A percentile compares a stretch with the other conserved stretches of the same genome.
Evolutionary conservation across 192 early-diverging fungal genomes (phyloP).

Genomic region (Linderina pennispora): DNA sequence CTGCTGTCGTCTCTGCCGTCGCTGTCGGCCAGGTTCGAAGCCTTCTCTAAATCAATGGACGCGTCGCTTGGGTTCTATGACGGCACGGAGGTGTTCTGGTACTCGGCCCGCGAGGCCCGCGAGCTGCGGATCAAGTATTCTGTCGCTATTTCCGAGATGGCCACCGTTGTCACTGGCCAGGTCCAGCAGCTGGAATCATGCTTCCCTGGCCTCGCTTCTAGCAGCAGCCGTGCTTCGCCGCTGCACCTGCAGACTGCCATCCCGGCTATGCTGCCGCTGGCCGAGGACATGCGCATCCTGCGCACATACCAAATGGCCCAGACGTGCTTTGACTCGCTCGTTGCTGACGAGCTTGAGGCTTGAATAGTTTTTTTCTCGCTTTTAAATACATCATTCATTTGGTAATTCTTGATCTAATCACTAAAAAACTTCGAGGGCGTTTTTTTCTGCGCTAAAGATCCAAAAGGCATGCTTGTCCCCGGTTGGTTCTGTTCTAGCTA

Average conservation of each 20-base stretch:
- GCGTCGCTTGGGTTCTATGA: slow-evolving; percentile 13
- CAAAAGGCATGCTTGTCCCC: too few species aligned
- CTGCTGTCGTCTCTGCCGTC: slow-evolving; percentile 23
- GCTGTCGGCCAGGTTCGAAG: slow-evolving; percentile 16
- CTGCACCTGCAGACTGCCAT: not conserved
- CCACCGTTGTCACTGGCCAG: slow-evolving; percentile 17
- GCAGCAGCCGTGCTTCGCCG: not conserved
- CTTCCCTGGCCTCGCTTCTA: not conserved
- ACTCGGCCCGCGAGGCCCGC: slow-evolving; percentile 7
- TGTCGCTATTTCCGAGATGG: slow-evolving; percentile 33
- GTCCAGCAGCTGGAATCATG: slow-evolving; percentile 12
- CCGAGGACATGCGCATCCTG: slow-evolving; percentile 33
- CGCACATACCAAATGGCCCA: slow-evolving; percentile 34
- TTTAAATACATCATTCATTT: not conserved
- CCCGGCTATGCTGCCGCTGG: slow-evolving; percentile 18
- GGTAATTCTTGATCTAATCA: not conserved
- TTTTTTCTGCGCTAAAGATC: too few species aligned
- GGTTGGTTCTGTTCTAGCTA: too few species aligned
- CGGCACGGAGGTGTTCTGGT: slow-evolving; percentile 16
- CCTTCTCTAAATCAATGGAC: too few species aligned
- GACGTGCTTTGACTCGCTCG: slow-evolving; percentile 39
- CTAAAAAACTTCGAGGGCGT: too few species aligned
- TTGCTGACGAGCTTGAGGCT: slow-evolving; percentile 13
- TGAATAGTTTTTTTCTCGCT: not conserved
- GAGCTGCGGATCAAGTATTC: slow-evolving; percentile 34